Conservation (phyloP, 371 early-diverging fungal species). For the Saksenaea vasiformis region DNA sequence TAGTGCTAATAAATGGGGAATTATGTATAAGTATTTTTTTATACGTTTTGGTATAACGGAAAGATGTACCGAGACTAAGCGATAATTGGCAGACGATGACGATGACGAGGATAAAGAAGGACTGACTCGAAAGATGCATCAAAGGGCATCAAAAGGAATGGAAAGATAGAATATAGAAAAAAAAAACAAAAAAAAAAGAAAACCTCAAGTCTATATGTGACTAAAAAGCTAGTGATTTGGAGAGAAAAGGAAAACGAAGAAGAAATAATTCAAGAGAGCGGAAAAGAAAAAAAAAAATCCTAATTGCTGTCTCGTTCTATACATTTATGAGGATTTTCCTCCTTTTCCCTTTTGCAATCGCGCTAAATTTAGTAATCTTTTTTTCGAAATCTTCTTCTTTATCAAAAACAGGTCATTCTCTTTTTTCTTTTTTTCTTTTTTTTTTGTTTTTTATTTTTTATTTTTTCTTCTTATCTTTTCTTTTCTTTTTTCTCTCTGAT, state of each 20-base stretch:
- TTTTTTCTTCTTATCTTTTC: background rate
- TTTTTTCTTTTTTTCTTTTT: background rate
- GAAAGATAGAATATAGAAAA: conserved; percentile 2
- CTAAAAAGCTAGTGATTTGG: background rate
- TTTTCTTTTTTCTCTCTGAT: background rate
- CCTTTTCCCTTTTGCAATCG: conserved; percentile 12
- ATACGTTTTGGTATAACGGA: background rate
- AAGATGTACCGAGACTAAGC: conserved; percentile 15
- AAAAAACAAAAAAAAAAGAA: conserved; percentile 8
- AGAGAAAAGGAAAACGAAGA: conserved; percentile 4
- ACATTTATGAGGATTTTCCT: conserved; percentile 10
- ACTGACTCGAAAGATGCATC: conserved; percentile 37
- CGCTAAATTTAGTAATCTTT: conserved; percentile 11
- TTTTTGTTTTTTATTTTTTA: background rate
- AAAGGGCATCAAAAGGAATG: conserved; percentile 36
- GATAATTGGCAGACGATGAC: conserved; percentile 24
- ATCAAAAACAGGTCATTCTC: background rate
- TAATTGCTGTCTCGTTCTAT: conserved; percentile 7
- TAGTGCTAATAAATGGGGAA: conserved; percentile 7
- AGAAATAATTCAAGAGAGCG: conserved; percentile 7
- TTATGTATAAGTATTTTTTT: background rate
- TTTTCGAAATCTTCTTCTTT: background rate
- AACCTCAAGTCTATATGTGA: background rate
- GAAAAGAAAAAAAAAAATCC: conserved; percentile 4
- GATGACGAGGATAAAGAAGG: conserved; percentile 36